Evolutionary conservation across 2,329 filamentous ascomycete species (phyloP).

Genomic region (Exophiala lecanii-corni): DNA sequence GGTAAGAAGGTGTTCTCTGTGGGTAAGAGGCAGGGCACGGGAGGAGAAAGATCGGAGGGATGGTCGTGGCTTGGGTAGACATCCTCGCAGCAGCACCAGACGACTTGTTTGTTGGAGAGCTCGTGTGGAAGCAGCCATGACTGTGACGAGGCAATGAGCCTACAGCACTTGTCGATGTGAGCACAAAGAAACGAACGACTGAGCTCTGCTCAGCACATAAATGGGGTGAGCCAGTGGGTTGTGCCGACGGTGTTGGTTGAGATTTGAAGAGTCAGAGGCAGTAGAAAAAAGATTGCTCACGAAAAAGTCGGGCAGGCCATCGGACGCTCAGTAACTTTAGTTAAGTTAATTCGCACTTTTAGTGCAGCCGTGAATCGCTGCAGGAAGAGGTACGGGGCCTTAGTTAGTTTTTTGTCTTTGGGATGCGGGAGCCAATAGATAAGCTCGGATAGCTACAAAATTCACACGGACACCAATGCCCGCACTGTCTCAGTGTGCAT

Average conservation of each 20-base stretch:
- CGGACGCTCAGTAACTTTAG: no score
- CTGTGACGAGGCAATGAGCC: neutral
- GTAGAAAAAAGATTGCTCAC: neutral
- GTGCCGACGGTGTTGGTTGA: neutral
- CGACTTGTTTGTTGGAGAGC: conserved; percentile 21
- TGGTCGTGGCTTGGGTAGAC: conserved; percentile 16
- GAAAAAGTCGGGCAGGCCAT: neutral
- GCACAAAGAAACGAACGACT: conserved; percentile 3
- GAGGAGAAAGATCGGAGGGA: conserved; percentile 18
- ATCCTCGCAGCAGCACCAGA: conserved; percentile 20
- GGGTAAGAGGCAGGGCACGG: conserved; percentile 4
- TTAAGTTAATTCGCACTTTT: no score
- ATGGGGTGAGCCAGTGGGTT: neutral
- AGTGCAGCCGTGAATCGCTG: no score
- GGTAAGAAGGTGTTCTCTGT: conserved; percentile 33
- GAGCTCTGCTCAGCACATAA: conserved; percentile 7
- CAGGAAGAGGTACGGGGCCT: no score
- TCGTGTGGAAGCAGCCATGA: conserved; percentile 24
- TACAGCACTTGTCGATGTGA: neutral
- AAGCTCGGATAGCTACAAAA: conserved; percentile 9
- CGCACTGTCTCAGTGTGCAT: no score
- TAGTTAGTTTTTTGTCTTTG: no score
- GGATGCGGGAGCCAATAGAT: conserved; percentile 21
- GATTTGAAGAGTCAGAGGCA: neutral
- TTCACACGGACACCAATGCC: no score